Evolutionary conservation across 1,139 yeast species (phyloP), one percentile per base, ranked within the genome.

Genomic region (Kluyveromyces sp.): DNA sequence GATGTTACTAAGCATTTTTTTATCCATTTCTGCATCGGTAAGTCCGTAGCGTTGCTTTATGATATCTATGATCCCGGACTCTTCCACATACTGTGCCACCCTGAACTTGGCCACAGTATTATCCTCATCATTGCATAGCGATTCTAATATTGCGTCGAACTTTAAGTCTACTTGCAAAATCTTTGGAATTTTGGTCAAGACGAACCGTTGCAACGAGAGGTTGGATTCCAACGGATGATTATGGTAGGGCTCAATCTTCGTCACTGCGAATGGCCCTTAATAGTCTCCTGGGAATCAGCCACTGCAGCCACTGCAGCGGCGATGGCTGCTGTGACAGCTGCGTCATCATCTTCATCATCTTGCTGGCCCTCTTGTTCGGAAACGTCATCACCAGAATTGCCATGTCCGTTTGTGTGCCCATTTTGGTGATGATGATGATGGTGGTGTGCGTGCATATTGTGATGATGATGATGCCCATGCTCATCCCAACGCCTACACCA

Each of bases 221-320:
- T 63, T 63, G 27, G 61, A 53, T 42, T 61, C 63, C 38, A 62
- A 48, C 4, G 67, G 61, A 42, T 63, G 67, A 45, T 59, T 60
- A 49, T 63, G 67, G 39, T 61, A 61, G 4, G 66, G 66, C 36
- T 60, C 63, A 39, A 62, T 61, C 46, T 62, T 62, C 4, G 66
- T 63, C 25, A 63, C 66, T 10, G 61, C 54, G 42, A 61, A 63
- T 25, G 66, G 66, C 3, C 66, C 39, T 53, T 54, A 34, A 55
- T 50, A n/a, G 51, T 34, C 40, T 29, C 41, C 45, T 41, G 45
- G 3, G 44, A 44, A 37, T 41, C 45, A 34, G 41, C 43, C 38
- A 55, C 58, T 5, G 58, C 58, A 3, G 60, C 60, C 30, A 56
- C 60, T 3, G 60, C 60, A 5, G 59, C 59, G 6, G 60, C 60